Evolutionary conservation across 192 early-diverging fungal genomes (phyloP).

Genomic region (Backusella morwellensis): DNA sequence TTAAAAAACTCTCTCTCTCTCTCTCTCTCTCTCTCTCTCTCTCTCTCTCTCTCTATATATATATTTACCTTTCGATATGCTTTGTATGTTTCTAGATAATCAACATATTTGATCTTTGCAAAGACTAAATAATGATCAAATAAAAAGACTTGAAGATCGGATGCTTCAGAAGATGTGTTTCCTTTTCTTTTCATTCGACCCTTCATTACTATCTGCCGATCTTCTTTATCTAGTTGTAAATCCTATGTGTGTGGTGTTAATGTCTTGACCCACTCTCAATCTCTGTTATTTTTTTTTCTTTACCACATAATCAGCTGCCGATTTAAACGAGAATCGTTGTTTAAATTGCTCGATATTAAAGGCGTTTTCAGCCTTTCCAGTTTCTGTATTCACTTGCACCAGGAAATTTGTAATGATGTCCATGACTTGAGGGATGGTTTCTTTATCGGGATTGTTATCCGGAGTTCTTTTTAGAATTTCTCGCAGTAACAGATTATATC

Average conservation of each 20-base stretch:
- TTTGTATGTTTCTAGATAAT: slow-evolving; percentile 60
- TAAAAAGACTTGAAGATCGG: slow-evolving; percentile 77
- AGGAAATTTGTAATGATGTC: slow-evolving; percentile 73
- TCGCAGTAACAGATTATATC: slow-evolving; percentile 82
- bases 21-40: neutral
- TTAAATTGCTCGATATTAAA: slow-evolving; percentile 79
- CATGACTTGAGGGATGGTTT: slow-evolving; percentile 68
- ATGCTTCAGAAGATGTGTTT: slow-evolving; percentile 51
- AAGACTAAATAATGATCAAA: slow-evolving; percentile 89
- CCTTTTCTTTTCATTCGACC: slow-evolving; percentile 75
- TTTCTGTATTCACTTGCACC: slow-evolving; percentile 79
- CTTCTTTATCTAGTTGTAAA: slow-evolving; percentile 69
- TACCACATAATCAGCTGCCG: slow-evolving; percentile 28
- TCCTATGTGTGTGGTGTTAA: slow-evolving; percentile 46
- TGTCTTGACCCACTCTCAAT: neutral
- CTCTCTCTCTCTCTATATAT: neutral
- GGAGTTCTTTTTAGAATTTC: slow-evolving; percentile 81
- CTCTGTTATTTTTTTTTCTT: neutral
- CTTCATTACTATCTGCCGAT: slow-evolving; percentile 74
- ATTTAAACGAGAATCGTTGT: slow-evolving; percentile 62
- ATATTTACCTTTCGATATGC: slow-evolving; percentile 49
- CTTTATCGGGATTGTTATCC: slow-evolving; percentile 70
- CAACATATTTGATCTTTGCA: slow-evolving; percentile 65
- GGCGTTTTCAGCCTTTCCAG: slow-evolving; percentile 85
- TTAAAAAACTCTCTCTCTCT: neutral